phyloP scores from a whole-genome alignment of 2,329 filamentous ascomycete species.

The Chaetomiaceae sp. region DNA sequence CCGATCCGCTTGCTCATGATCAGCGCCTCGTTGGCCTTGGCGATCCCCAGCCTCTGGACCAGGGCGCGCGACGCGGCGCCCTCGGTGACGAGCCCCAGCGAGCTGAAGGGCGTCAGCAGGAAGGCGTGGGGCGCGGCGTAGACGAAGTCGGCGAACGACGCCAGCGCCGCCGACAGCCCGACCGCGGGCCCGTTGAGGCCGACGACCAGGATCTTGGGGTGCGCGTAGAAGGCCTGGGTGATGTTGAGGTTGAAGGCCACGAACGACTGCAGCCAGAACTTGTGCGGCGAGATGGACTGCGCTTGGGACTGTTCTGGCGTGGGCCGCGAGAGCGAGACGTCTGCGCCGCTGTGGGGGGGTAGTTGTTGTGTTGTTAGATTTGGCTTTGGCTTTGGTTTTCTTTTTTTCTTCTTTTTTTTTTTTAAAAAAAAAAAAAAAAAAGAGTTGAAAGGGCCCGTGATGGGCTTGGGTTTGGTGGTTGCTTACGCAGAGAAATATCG shows the following conservation, averaged over 20 bases:
- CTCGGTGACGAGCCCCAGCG: constrained; percentile 84
- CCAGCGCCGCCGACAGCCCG: constrained; percentile 79
- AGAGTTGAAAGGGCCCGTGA: too few relatives aligned
- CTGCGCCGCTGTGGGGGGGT: constrained; percentile 61
- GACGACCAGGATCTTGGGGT: constrained; percentile 88
- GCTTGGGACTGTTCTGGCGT: constrained; percentile 11
- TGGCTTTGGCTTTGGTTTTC: too few relatives aligned
- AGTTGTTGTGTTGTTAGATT: background rate
- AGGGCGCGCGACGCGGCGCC: constrained; percentile 76
- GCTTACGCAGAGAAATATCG: constrained; percentile 80
- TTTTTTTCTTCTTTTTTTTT: too few relatives aligned
- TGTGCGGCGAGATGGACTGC: constrained; percentile 30
- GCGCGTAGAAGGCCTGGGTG: constrained; percentile 84
- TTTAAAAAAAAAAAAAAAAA: too few relatives aligned
- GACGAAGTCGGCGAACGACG: constrained; percentile 85
- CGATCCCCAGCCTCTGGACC: constrained; percentile 72
- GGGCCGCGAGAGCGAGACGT: constrained; percentile 57
- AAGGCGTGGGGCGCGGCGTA: constrained; percentile 80
- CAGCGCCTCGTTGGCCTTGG: constrained; percentile 85
- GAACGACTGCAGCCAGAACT: constrained; percentile 64
- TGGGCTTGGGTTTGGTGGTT: background rate
- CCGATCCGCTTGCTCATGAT: constrained; percentile 80
- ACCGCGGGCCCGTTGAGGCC: constrained; percentile 90
- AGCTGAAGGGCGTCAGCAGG: constrained; percentile 86
- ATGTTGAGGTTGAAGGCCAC: constrained; percentile 84